Evolutionary conservation across 169 alveolate genomes (phyloP), one percentile per base, ranked within the genome.

Genomic region (Cryptosporidium bovis): DNA sequence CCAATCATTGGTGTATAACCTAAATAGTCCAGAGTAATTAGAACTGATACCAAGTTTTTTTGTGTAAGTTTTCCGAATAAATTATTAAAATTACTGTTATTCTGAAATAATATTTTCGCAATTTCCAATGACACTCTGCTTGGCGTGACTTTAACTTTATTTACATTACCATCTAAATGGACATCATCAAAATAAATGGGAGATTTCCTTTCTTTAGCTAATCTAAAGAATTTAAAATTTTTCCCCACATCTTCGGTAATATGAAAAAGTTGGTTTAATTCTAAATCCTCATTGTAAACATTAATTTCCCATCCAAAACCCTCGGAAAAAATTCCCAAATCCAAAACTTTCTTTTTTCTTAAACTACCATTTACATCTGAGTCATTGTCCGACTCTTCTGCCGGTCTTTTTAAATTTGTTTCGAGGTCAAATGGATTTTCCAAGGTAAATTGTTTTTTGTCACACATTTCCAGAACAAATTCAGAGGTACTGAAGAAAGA

Each of bases 1-100:
- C 87, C 87, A 24, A 77, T 46, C 87, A 77, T 77, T 10, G 87
- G 87, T 13, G 46, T 33, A 60, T 44, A 77, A 15, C 87, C 87
- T 60, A 77, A 56, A 33, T 77, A 77, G n/a, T 77, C 87, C 18
- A 77, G 64, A 13, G 87, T 46, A 24, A 60, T n/a, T n/a, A 77
- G 46, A 3, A 77, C 51, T 8, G 36, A 24, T 15, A 56, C 71
- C 40, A 77, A 48, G 27, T 77, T 77, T 1, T 77, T 62, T 6
- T 33, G 71, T 10, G 40, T 62, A 16, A 77, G 50, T 4, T 77
- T 56, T 27, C 87, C 46, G 36, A 60, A 77, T 27, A 77, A 56
- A 16, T 66, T 66, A 20, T 66, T 66, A 60, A 58, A 58, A 48
- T 55, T 29, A 6, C 44, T 53, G 27, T 40, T 18, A n/a, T 62